Evolutionary conservation across 2,329 filamentous ascomycete species (phyloP), one percentile per base, ranked within the genome.

Genomic region (Aspergillus chevalieri): DNA sequence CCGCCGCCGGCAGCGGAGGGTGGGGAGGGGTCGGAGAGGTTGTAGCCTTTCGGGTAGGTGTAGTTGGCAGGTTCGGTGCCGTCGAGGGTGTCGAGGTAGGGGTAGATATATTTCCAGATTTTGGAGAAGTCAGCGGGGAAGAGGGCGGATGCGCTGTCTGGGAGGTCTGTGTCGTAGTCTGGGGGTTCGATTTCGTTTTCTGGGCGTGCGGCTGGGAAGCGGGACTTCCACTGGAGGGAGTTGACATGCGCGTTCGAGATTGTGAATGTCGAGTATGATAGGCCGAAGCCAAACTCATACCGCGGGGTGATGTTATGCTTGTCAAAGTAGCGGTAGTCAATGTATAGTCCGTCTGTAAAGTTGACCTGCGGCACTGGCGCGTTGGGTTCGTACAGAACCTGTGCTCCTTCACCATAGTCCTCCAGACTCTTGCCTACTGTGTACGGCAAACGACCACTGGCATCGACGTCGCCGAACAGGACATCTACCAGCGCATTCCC

Each of bases 291-390:
- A 59, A 96, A 96, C 43, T 89, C 86, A 64, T 85, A 96, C 1
- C 87, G 85, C 0, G 91, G 91, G 4, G 76, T 75, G 52, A 93
- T 84, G 49, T 78, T 75, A 48, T 85, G 69, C 64, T 86, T 87
- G 74, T 95, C 90, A 58, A 96, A 91, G 67, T 91, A 81, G 10
- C 90, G 84, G 71, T 96, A 95, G 73, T 96, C 92, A 57, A 94
- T 84, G 63, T 91, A 91, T 0, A 95, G 71, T 0, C 89, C 89
- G 63, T 95, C 89, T 1, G 77, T 78, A 65, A 93, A 95, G 55
- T 89, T 84, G 58, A 94, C 88, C 63, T 95, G 89, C 0, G 89
- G 88, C 1, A 85, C 75, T 3, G 87, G 72, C 14, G 78, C 81
- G 57, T 88, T 86, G 0, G 86, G 81, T 44, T 82, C 73, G 61